A percentile compares a stretch with the other conserved stretches of the same genome.
These are phyloP conservation scores for Hippophae gyantsensis DNA, from an alignment of 306 rosid species.

Conservation along the genomic window DNA sequence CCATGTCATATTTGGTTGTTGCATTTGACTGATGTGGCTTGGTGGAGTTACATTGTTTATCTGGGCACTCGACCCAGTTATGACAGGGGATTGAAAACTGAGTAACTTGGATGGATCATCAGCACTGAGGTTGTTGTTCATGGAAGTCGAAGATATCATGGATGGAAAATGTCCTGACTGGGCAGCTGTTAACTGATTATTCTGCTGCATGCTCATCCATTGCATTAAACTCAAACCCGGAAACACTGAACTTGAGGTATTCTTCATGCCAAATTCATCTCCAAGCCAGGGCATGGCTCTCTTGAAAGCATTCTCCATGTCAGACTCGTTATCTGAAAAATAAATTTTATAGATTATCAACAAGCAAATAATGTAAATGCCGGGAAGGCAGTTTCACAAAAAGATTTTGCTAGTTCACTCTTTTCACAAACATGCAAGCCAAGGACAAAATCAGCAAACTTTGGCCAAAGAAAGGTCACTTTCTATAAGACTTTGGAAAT, in stretches of 20 bases:
- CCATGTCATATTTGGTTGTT: conserved; percentile 58
- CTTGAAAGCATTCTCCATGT: conserved; percentile 79
- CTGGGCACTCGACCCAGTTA: conserved; percentile 49
- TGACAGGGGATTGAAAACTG: conserved; percentile 65
- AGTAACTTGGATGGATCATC: conserved; percentile 90
- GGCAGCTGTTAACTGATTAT: conserved; percentile 60
- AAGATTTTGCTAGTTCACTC: too few relatives aligned
- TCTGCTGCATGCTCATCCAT: conserved; percentile 99
- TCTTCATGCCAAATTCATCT: conserved; percentile 87
- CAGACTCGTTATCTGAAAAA: conserved; percentile 79
- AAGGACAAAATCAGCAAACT: not conserved
- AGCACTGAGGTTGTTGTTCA: conserved; percentile 46
- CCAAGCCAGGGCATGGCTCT: conserved; percentile 99
- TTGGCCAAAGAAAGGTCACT: too few relatives aligned
- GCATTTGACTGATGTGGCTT: conserved; percentile 60
- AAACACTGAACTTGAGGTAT: conserved; percentile 52
- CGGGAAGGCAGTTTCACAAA: not conserved
- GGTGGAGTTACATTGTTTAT: conserved; percentile 55
- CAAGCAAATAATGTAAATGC: not conserved
- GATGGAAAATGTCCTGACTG: conserved; percentile 76
- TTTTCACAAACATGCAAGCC: conserved; percentile 8
- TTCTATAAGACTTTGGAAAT: not conserved
- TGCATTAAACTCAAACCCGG: conserved; percentile 93
- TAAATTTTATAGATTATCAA: conserved; percentile 16
- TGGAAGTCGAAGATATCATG: conserved; percentile 48